Evolutionary conservation across 768 basidiomycete genomes (phyloP).

Genomic region (Tubosaeta sp.): DNA sequence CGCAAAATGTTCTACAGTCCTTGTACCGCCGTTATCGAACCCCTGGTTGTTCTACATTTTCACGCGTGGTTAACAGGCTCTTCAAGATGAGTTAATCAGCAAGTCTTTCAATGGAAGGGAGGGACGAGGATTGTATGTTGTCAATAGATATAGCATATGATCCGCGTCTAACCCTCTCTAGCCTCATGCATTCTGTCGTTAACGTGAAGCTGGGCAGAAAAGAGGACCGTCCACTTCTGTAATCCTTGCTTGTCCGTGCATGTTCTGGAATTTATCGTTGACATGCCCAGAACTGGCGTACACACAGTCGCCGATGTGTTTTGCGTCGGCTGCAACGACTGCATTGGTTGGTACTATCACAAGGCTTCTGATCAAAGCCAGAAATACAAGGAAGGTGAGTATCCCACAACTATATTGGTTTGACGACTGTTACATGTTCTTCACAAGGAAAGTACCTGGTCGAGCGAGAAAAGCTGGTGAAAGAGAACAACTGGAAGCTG

Average conservation of each 20-base stretch:
- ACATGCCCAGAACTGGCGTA: constrained; percentile 58
- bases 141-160: not conserved
- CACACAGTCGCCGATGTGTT: constrained; percentile 80
- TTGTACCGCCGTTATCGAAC: constrained; percentile 42
- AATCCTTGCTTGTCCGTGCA: constrained; percentile 15
- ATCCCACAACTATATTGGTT: not conserved
- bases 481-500: constrained; percentile 77
- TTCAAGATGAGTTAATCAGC: constrained; percentile 83
- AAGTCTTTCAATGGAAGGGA: constrained; percentile 83
- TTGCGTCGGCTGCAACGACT: constrained; percentile 74
- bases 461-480: constrained; percentile 73
- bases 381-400: constrained; percentile 81
- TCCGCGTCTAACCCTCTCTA: constrained; percentile 24
- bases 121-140: constrained; percentile 71
- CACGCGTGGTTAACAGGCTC: constrained; percentile 40
- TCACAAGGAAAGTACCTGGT: constrained; percentile 71
- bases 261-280: not conserved
- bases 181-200: constrained; percentile 72
- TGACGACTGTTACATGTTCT: not conserved
- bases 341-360: constrained; percentile 80
- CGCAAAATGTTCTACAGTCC: constrained; percentile 61
- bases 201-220: constrained; percentile 70
- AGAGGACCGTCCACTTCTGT: constrained; percentile 76
- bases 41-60: not conserved
- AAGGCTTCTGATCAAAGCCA: constrained; percentile 71